These are phyloP conservation scores for Cladosporium austrohemisphaericum DNA, from an alignment of 2,329 filamentous ascomycete species.

Conservation along the genomic window DNA sequence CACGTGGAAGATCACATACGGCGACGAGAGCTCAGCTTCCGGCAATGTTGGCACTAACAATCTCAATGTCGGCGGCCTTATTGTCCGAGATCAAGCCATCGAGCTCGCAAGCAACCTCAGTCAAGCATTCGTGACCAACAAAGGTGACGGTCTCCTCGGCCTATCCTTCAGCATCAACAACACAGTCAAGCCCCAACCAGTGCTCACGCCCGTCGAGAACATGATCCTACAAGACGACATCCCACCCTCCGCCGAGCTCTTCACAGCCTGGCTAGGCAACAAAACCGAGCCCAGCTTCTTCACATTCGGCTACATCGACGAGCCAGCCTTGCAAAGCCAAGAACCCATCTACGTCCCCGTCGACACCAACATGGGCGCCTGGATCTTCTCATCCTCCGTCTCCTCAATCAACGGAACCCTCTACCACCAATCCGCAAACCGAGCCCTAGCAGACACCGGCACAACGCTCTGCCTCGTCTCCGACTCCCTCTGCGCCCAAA, in stretches of 20 bases:
- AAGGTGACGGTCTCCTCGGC: conserved; percentile 63
- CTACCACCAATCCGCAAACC: conserved; percentile 53
- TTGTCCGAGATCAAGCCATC: conserved; percentile 59
- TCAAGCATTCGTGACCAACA: conserved; percentile 51
- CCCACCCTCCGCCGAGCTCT: conserved; percentile 52
- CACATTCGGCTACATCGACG: conserved; percentile 69
- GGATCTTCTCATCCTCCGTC: conserved; percentile 59
- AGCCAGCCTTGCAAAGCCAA: conserved; percentile 52
- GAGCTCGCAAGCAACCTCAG: conserved; percentile 62
- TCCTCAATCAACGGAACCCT: conserved; percentile 56
- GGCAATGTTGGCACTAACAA: conserved; percentile 63
- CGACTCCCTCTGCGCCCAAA: conserved; percentile 56
- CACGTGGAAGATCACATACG: conserved; percentile 65
- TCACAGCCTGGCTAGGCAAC: conserved; percentile 61
- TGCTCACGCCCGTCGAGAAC: conserved; percentile 64
- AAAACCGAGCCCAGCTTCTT: conserved; percentile 58
- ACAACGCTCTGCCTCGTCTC: conserved; percentile 65
- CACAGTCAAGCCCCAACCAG: conserved; percentile 44
- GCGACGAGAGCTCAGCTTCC: conserved; percentile 63
- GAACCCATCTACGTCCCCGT: conserved; percentile 54
- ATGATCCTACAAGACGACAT: conserved; percentile 60
- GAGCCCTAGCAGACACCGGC: conserved; percentile 67
- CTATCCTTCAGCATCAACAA: conserved; percentile 54
- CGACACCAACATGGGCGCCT: conserved; percentile 64
- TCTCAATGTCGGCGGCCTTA: conserved; percentile 59